Conservation (phyloP, 805 yeast genomes). For the Ogataea allantospora region DNA sequence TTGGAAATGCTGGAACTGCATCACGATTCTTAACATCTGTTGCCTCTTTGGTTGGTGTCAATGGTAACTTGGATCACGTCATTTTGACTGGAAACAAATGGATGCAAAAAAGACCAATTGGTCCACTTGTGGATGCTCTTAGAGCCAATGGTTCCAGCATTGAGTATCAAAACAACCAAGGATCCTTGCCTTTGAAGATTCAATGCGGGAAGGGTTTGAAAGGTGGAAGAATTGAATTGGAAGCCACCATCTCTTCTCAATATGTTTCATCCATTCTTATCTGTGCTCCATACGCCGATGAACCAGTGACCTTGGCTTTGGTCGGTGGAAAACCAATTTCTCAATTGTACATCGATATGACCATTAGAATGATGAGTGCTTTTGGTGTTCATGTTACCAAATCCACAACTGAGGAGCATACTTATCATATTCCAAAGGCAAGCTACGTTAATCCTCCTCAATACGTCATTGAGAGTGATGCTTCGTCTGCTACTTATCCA, state of each 20-base stretch:
- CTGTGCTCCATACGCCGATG: conserved; percentile 95
- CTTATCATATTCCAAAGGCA: conserved; percentile 89
- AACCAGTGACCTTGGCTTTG: conserved; percentile 81
- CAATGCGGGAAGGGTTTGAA: conserved; percentile 65
- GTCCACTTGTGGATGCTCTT: conserved; percentile 91
- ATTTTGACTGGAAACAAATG: conserved; percentile 89
- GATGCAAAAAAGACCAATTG: conserved; percentile 97
- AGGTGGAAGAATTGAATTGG: conserved; percentile 91
- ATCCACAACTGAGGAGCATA: conserved; percentile 69
- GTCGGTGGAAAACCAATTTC: conserved; percentile 98
- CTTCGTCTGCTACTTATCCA: conserved; percentile 97
- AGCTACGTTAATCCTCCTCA: conserved; percentile 75
- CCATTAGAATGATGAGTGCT: conserved; percentile 88
- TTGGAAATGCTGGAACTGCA: conserved; percentile 98
- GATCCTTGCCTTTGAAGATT: conserved; percentile 83
- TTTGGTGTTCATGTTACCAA: conserved; percentile 79
- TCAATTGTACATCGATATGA: conserved; percentile 94
- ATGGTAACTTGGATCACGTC: conserved; percentile 42
- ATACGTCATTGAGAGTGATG: conserved; percentile 93
- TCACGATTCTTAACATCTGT: conserved; percentile 91
- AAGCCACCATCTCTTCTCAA: conserved; percentile 96
- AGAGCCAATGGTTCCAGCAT: conserved; percentile 74
- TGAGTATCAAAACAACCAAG: conserved; percentile 67
- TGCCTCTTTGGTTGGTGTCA: conserved; percentile 72
- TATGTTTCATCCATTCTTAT: conserved; percentile 93